phyloP scores from a whole-genome alignment of 2,329 filamentous ascomycete genomes.

The Calonectria leucothoes region DNA sequence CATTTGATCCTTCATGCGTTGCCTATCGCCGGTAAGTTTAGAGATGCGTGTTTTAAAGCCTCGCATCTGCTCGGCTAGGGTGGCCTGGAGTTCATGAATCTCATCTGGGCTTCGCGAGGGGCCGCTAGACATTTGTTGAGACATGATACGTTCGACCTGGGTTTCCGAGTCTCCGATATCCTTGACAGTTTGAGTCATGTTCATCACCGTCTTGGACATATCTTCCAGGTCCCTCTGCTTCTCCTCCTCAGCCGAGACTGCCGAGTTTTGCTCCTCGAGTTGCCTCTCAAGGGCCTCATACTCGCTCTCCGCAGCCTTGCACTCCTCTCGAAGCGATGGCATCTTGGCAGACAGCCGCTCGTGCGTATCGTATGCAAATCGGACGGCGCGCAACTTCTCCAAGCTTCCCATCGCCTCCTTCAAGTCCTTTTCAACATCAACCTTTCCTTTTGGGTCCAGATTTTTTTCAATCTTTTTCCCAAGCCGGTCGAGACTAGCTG shows the following conservation, averaged over 20 bases:
- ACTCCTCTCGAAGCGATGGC: slow-evolving; percentile 74
- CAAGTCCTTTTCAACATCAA: slow-evolving; percentile 72
- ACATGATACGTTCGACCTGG: slow-evolving; percentile 80
- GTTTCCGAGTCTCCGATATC: slow-evolving; percentile 78
- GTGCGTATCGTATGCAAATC: slow-evolving; percentile 80
- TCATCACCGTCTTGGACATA: slow-evolving; percentile 79
- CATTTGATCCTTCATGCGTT: slow-evolving; percentile 76
- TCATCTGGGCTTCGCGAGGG: slow-evolving; percentile 80
- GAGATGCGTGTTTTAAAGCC: slow-evolving; percentile 71
- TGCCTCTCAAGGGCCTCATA: slow-evolving; percentile 68
- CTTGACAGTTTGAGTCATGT: slow-evolving; percentile 77
- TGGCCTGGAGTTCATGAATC: slow-evolving; percentile 81
- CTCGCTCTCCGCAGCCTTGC: slow-evolving; percentile 70
- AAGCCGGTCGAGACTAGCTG: slow-evolving; percentile 70
- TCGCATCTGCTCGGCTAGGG: slow-evolving; percentile 75
- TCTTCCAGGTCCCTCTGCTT: slow-evolving; percentile 79
- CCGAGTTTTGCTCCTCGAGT: slow-evolving; percentile 75
- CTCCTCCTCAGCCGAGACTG: slow-evolving; percentile 72
- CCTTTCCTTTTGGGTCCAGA: slow-evolving; percentile 70
- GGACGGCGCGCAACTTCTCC: slow-evolving; percentile 70
- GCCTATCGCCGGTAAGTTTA: slow-evolving; percentile 76
- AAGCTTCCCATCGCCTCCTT: slow-evolving; percentile 62
- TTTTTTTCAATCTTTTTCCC: slow-evolving; percentile 74
- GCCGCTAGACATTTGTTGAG: slow-evolving; percentile 78
- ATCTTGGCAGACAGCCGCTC: slow-evolving; percentile 78